A percentile compares a stretch with the other conserved stretches of the same genome.
These are phyloP conservation scores for Chlorella ohadii DNA, from an alignment of 139 green algal genomes.

Conservation along the genomic window DNA sequence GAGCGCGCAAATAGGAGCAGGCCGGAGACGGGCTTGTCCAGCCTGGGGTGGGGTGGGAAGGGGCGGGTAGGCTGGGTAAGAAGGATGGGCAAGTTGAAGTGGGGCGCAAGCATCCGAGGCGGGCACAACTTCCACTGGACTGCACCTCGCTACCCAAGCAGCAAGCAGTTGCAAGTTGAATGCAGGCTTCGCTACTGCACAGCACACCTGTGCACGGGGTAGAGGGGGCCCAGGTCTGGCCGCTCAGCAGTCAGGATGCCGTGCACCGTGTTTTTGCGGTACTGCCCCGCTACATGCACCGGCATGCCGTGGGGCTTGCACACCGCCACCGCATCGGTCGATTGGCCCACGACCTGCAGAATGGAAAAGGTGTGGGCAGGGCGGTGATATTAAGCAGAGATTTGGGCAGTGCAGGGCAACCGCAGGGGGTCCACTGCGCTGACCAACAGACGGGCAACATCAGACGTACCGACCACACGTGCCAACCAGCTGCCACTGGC, in stretches of 20 bases:
- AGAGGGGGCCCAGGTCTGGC: constrained; percentile 72
- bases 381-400: background rate
- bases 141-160: no score
- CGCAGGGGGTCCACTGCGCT: no score
- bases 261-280: constrained; percentile 94
- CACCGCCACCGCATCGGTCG: constrained; percentile 71
- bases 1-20: constrained; percentile 84
- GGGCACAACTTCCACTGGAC: no score
- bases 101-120: no score
- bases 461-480: no score
- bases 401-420: background rate
- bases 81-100: no score
- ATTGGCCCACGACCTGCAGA: background rate
- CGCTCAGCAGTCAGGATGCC: constrained; percentile 70
- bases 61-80: background rate
- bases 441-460: no score
- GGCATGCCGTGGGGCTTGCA: constrained; percentile 86
- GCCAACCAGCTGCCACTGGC: no score
- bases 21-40: constrained; percentile 91
- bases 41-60: constrained; percentile 21
- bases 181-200: no score
- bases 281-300: constrained; percentile 91
- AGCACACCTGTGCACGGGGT: constrained; percentile 61
- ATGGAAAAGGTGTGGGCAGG: constrained; percentile 8
- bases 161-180: no score